Percentiles rank a stretch among this genome's conserved stretches.
Evolutionary conservation across 768 basidiomycete genomes (phyloP).

Genomic region (Grammothele lineata): DNA sequence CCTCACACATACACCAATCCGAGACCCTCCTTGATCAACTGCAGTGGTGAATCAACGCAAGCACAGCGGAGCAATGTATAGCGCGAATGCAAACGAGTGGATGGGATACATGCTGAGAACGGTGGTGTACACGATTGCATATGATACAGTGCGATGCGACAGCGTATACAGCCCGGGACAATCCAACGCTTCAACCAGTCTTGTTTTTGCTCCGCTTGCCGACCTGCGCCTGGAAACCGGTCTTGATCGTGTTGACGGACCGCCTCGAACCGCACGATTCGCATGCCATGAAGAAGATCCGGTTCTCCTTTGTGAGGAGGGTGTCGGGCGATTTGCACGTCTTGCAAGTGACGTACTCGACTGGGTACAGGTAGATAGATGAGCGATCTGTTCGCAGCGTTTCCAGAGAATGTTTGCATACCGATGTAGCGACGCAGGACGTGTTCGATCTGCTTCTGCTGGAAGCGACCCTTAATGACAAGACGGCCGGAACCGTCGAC

Average conservation of each 20-base stretch:
- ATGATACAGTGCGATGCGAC: conserved; percentile 32
- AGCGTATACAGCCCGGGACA: conserved; percentile 31
- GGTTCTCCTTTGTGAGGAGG: conserved; percentile 93
- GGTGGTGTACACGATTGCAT: too few relatives aligned
- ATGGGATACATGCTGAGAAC: too few relatives aligned
- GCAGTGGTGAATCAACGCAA: too few relatives aligned
- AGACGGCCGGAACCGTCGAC: conserved; percentile 90
- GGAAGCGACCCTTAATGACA: conserved; percentile 97
- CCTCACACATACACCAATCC: too few relatives aligned
- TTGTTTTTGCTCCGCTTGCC: conserved; percentile 84
- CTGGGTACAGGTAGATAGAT: conserved; percentile 34
- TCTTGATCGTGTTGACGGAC: conserved; percentile 96
- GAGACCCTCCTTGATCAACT: too few relatives aligned
- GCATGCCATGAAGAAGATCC: conserved; percentile 97
- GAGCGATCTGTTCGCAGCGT: background rate
- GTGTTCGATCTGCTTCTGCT: conserved; percentile 97
- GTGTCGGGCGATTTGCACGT: conserved; percentile 99
- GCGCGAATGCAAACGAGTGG: too few relatives aligned
- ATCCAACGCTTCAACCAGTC: conserved; percentile 45
- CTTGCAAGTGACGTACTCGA: conserved; percentile 99
- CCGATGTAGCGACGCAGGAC: conserved; percentile 95
- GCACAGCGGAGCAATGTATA: too few relatives aligned
- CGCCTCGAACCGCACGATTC: conserved; percentile 88
- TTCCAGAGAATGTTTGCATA: conserved; percentile 35
- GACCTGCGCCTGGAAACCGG: conserved; percentile 95